Conservation (phyloP, 2,329 filamentous ascomycete species). For the Phoma sp. region DNA sequence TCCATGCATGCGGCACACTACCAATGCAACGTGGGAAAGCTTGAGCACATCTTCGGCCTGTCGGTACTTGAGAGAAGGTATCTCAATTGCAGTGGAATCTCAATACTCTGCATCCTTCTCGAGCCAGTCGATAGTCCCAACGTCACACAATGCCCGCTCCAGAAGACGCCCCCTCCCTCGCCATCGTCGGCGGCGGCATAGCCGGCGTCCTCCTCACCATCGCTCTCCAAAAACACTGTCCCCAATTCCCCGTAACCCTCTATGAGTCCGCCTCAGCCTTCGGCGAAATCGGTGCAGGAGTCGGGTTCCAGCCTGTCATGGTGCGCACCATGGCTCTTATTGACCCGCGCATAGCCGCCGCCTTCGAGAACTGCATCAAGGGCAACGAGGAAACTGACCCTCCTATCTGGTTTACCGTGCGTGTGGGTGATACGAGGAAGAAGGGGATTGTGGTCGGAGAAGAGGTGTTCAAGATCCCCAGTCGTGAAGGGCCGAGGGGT, state of each 20-base stretch:
- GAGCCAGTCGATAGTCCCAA: too few species aligned
- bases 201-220: constrained; percentile 60
- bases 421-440: constrained; percentile 33
- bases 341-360: constrained; percentile 33
- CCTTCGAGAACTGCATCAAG: constrained; percentile 17
- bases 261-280: constrained; percentile 63
- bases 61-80: too few species aligned
- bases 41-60: too few species aligned
- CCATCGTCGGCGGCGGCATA: constrained; percentile 66
- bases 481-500: constrained; percentile 34
- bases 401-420: constrained; percentile 32
- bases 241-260: constrained; percentile 53
- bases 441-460: constrained; percentile 22
- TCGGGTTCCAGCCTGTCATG: constrained; percentile 52
- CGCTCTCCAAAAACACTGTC: constrained; percentile 52
- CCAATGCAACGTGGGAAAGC: too few species aligned
- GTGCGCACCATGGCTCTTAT: constrained; percentile 51
- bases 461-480: constrained; percentile 31
- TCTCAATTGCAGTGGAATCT: too few species aligned
- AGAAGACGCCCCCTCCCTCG: constrained; percentile 49
- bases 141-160: background rate
- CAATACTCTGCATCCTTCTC: too few species aligned
- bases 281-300: constrained; percentile 63
- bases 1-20: too few species aligned
- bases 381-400: constrained; percentile 20